Evolutionary conservation across 106 monocot genomes (phyloP).

Genomic region (Allium fistulosum): DNA sequence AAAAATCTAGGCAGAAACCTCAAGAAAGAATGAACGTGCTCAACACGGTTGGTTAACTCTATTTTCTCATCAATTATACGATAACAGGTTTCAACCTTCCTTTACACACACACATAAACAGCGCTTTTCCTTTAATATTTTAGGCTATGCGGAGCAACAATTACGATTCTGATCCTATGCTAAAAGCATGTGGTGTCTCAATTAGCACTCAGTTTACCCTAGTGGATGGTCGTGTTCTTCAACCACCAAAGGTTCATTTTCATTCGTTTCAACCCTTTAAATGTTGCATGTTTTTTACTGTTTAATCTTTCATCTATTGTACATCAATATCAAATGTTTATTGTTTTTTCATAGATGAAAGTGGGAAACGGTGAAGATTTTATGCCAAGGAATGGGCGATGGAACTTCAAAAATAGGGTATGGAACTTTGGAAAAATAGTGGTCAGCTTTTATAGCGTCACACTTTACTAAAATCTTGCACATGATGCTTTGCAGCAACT

Average conservation of each 20-base stretch:
- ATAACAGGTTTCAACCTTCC: not conserved
- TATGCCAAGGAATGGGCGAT: slow-evolving; percentile 70
- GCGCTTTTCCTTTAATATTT: not conserved
- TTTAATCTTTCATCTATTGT: not conserved
- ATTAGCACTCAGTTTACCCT: slow-evolving; percentile 59
- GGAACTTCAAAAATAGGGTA: slow-evolving; percentile 98
- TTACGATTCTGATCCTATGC: slow-evolving; percentile 81
- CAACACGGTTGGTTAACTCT: slow-evolving; percentile 34
- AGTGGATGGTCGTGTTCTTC: slow-evolving; percentile 76
- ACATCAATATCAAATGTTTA: not conserved
- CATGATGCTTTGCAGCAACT: slow-evolving; percentile 40
- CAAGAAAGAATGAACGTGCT: slow-evolving; percentile 80
- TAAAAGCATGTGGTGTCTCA: slow-evolving; percentile 56
- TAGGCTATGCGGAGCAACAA: slow-evolving; percentile 60
- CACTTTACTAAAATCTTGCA: not conserved
- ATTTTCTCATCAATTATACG: not conserved
- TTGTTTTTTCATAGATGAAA: slow-evolving; percentile 42
- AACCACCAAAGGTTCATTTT: slow-evolving; percentile 60
- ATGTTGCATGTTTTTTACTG: not conserved
- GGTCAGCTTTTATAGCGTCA: not conserved
- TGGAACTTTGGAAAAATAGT: not conserved
- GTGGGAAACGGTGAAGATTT: slow-evolving; percentile 82
- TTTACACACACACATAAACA: not conserved
- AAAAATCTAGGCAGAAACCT: slow-evolving; percentile 95
- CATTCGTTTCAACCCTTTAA: not conserved